These are phyloP conservation scores for Dendrocalamus sinicus DNA, from an alignment of 176 grass and related monocot genomes.

Conservation along the genomic window DNA sequence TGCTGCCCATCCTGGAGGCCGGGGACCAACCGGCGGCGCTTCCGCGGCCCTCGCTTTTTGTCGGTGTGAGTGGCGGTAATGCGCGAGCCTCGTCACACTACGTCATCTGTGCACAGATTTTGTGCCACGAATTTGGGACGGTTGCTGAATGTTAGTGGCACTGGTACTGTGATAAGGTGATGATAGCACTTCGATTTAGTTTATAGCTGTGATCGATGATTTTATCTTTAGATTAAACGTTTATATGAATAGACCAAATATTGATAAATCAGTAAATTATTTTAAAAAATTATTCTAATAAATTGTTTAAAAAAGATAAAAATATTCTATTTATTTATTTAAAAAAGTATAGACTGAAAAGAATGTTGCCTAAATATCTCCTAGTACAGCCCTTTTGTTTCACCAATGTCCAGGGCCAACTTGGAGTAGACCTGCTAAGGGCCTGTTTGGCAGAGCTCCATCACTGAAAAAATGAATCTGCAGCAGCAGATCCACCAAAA, in stretches of 20 bases:
- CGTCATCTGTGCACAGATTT: neutral
- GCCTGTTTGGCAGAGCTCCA: too few species aligned
- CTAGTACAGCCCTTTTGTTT: neutral
- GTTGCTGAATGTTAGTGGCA: neutral
- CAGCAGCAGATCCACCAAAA: too few species aligned
- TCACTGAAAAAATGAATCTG: too few species aligned
- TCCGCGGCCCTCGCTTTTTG: neutral
- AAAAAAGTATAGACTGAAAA: too few species aligned
- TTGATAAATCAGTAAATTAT: too few species aligned
- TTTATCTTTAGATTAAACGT: too few species aligned
- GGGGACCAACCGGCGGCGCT: slow-evolving; percentile 17
- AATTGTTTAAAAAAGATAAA: too few species aligned
- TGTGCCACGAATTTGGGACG: neutral
- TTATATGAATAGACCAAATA: too few species aligned
- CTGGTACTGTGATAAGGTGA: neutral
- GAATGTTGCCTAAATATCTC: neutral
- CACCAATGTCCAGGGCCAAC: neutral
- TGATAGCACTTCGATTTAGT: neutral
- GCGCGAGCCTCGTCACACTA: neutral
- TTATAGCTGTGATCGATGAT: too few species aligned
- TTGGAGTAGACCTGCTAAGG: neutral
- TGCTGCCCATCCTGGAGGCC: neutral
- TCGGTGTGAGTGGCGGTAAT: neutral
- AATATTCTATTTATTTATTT: too few species aligned
- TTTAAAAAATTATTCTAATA: too few species aligned